phyloP scores from a whole-genome alignment of 805 yeast genomes.

The Ogataea pignaliae region DNA sequence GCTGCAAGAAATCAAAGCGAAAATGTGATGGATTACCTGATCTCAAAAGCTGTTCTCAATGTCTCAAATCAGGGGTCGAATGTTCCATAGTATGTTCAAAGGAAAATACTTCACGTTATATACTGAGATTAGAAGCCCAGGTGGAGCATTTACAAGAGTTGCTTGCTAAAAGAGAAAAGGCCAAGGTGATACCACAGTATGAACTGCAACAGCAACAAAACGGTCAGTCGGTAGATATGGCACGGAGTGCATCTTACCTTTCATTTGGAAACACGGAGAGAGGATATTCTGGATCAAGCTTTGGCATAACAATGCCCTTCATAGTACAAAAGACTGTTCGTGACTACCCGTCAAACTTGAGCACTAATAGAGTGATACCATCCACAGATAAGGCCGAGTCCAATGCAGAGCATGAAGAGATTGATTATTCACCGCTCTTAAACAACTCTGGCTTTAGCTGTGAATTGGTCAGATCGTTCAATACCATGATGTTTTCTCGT shows the following conservation, averaged over 20 bases:
- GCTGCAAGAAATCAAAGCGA: conserved; percentile 19
- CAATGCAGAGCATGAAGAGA: neutral
- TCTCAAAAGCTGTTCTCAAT: conserved; percentile 12
- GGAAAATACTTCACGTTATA: conserved; percentile 10
- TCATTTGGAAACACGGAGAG: neutral
- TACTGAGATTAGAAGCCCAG: conserved; percentile 15
- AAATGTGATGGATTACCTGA: conserved; percentile 23
- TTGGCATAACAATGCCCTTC: conserved; percentile 11
- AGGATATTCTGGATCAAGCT: conserved; percentile 1
- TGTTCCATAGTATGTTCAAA: conserved; percentile 13
- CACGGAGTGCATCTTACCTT: neutral
- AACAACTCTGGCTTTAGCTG: conserved; percentile 9
- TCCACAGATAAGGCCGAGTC: neutral
- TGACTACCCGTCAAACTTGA: conserved; percentile 8
- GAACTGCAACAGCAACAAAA: neutral
- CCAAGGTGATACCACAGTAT: neutral
- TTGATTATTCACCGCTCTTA: conserved; percentile 8
- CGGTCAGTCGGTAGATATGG: neutral
- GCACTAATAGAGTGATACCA: conserved; percentile 4
- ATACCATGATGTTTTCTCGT: conserved; percentile 13
- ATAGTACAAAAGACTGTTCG: conserved; percentile 10
- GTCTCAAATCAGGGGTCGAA: conserved; percentile 9
- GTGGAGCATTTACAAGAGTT: conserved; percentile 10
- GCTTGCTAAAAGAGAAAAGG: neutral
- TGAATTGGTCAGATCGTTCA: conserved; percentile 8